Conservation (phyloP, 768 basidiomycete genomes). For the Zangia roseola region DNA sequence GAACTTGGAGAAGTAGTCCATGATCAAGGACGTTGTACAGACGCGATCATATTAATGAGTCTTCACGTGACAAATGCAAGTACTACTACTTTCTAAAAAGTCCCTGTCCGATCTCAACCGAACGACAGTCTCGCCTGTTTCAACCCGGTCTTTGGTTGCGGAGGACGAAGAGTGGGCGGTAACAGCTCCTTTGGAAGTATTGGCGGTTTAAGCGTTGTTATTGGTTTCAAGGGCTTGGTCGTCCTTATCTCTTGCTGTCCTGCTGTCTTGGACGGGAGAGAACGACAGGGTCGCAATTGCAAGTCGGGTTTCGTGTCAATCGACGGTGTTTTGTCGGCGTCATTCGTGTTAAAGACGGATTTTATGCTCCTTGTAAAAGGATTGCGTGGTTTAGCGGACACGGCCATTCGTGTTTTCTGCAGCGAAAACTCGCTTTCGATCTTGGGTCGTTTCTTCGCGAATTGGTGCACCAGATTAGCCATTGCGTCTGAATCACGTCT, state of each 20-base stretch:
- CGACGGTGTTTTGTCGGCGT: not conserved
- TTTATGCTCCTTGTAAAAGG: conserved; percentile 18
- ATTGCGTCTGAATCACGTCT: conserved; percentile 24
- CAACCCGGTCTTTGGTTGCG: conserved; percentile 6
- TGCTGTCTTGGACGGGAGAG: conserved; percentile 5
- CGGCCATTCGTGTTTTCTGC: conserved; percentile 4
- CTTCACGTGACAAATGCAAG: conserved; percentile 15
- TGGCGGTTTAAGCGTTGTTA: conserved; percentile 29
- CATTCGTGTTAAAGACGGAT: conserved; percentile 21
- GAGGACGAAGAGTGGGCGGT: conserved; percentile 5
- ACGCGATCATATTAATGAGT: not conserved
- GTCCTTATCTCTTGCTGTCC: not conserved
- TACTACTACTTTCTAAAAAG: not conserved
- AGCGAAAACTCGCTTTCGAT: conserved; percentile 21
- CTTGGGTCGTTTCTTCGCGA: conserved; percentile 23
- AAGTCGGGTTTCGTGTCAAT: not conserved
- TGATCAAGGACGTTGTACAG: conserved; percentile 29
- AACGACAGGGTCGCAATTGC: conserved; percentile 7
- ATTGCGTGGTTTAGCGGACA: conserved; percentile 14
- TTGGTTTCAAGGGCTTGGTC: conserved; percentile 26
- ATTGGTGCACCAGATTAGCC: conserved; percentile 17
- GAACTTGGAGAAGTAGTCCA: conserved; percentile 90
- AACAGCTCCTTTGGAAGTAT: conserved; percentile 27
- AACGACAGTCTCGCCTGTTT: conserved; percentile 25
- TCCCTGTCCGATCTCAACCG: not conserved